Conservation (phyloP, 192 early-diverging fungal species). For the Coemansia sp. region DNA sequence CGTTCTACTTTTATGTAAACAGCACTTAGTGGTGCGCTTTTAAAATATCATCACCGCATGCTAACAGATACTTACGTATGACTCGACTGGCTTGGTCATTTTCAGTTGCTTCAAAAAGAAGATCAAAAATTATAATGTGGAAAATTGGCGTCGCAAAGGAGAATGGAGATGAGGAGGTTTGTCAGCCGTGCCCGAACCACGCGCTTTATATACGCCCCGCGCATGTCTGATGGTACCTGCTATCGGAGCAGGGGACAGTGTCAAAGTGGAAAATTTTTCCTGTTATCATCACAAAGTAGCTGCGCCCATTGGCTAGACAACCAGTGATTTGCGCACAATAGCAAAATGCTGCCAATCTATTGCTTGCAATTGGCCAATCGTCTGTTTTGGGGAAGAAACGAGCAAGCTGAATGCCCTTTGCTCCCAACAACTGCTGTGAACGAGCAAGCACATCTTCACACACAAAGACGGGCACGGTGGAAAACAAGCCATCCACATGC, state of each 20-base stretch:
- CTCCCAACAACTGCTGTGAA: neutral
- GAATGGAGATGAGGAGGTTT: too few species aligned
- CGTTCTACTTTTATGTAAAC: conserved; percentile 54
- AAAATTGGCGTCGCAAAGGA: too few species aligned
- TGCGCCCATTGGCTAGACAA: neutral
- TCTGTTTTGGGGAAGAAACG: neutral
- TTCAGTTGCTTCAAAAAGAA: neutral
- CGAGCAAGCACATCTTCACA: neutral
- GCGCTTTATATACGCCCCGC: neutral
- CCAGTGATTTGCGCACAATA: too few species aligned
- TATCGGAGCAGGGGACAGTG: neutral
- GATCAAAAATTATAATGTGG: neutral
- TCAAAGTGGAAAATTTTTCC: neutral
- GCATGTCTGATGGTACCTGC: neutral
- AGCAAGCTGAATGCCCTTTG: neutral
- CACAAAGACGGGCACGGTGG: neutral
- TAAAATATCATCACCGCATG: too few species aligned
- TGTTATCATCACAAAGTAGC: conserved; percentile 5
- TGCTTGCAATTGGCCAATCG: neutral
- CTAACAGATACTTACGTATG: conserved; percentile 31
- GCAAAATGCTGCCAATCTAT: neutral
- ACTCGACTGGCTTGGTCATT: conserved; percentile 45
- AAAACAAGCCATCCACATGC: neutral
- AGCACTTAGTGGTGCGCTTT: too few species aligned
- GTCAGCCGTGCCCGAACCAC: too few species aligned